A percentile compares a stretch with the other conserved stretches of the same genome.
Evolutionary conservation across 805 yeast species (phyloP).

Genomic region (Ogataea glucozyma): DNA sequence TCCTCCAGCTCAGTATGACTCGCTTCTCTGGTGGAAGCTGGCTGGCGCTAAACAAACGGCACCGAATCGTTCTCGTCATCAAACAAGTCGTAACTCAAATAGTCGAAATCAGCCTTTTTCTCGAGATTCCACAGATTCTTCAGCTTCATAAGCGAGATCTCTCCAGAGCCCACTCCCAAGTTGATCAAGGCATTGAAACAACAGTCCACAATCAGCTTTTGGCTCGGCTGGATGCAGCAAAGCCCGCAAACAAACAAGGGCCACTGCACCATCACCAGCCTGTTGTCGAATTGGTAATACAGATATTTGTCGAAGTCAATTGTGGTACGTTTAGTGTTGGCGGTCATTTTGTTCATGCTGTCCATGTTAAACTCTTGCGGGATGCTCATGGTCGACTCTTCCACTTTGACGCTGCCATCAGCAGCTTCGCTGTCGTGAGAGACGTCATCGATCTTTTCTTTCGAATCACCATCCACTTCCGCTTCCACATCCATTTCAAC

Average conservation of each 20-base stretch:
- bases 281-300: slow-evolving; percentile 35
- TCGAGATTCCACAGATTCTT: slow-evolving; percentile 35
- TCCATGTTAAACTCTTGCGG: slow-evolving; percentile 13
- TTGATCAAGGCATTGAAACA: slow-evolving; percentile 37
- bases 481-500: background rate
- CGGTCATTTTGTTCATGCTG: slow-evolving; percentile 9
- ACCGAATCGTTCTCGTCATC: slow-evolving; percentile 38
- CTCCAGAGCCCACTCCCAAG: slow-evolving; percentile 40
- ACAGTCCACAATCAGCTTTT: slow-evolving; percentile 36
- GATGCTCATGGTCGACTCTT: slow-evolving; percentile 7
- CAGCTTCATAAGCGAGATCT: slow-evolving; percentile 34
- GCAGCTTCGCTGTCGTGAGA: background rate
- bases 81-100: slow-evolving; percentile 27
- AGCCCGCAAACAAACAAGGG: slow-evolving; percentile 38
- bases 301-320: slow-evolving; percentile 32
- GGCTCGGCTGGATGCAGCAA: slow-evolving; percentile 32
- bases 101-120: slow-evolving; percentile 28
- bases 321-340: slow-evolving; percentile 10
- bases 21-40: no score
- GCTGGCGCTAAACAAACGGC: slow-evolving; percentile 35
- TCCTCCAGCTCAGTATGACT: no score
- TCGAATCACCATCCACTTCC: slow-evolving; percentile 9
- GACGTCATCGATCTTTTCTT: background rate
- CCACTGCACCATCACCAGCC: slow-evolving; percentile 41
- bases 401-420: background rate